These are phyloP conservation scores for Talaromyces albobiverticillius DNA, from an alignment of 2,329 filamentous ascomycete species.

Conservation along the genomic window DNA sequence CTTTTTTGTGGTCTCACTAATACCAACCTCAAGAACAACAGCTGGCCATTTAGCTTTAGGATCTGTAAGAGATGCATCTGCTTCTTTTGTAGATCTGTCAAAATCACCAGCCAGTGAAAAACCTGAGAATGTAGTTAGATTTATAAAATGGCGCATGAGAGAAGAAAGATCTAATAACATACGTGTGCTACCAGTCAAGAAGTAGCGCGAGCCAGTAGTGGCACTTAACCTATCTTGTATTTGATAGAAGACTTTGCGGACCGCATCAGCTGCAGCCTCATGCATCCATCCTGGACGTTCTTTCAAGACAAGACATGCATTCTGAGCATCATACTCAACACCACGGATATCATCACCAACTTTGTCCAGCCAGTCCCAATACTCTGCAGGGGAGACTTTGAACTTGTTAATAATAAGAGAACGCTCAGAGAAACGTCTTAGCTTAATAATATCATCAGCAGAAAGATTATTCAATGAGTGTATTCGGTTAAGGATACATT, in stretches of 20 bases:
- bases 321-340: conserved; percentile 3
- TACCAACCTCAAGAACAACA: neutral
- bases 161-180: conserved; percentile 8
- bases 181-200: conserved; percentile 1
- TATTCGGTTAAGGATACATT: neutral
- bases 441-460: neutral
- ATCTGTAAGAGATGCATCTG: conserved; percentile 7
- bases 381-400: conserved; percentile 2
- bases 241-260: neutral
- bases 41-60: conserved; percentile 4
- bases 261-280: neutral
- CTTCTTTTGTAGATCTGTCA: neutral
- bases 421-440: neutral
- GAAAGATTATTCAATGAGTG: conserved; percentile 4
- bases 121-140: conserved; percentile 4
- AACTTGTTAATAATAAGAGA: conserved; percentile 6
- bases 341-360: conserved; percentile 1
- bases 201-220: conserved; percentile 1
- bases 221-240: neutral
- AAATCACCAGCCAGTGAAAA: neutral
- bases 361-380: neutral
- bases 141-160: neutral
- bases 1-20: neutral
- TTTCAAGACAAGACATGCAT: conserved; percentile 1
- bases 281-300: conserved; percentile 2